Conservation (phyloP, 1,139 yeast species). For the Candida tunisiensis region DNA sequence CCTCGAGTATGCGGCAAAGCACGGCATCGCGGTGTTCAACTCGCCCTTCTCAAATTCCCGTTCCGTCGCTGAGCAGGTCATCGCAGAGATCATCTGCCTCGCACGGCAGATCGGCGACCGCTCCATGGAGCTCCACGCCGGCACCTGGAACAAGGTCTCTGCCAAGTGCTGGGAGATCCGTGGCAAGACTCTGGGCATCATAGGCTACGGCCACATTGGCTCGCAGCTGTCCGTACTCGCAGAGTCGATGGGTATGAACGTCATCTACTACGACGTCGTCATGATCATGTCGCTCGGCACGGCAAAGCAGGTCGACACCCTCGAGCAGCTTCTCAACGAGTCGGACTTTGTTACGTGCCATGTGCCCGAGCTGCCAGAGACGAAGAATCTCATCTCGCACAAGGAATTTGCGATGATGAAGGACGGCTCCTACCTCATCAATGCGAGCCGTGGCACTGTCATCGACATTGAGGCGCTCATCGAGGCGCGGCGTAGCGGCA, state of each 20-base stretch:
- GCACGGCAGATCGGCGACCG: slow-evolving; percentile 98
- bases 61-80: slow-evolving; percentile 95
- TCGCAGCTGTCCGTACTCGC: slow-evolving; percentile 93
- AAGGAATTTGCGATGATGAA: slow-evolving; percentile 95
- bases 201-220: slow-evolving; percentile 98
- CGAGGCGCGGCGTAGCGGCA: slow-evolving; percentile 82
- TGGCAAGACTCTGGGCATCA: slow-evolving; percentile 93
- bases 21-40: slow-evolving; percentile 94
- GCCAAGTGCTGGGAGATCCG: slow-evolving; percentile 98
- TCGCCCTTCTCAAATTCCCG: slow-evolving; percentile 98
- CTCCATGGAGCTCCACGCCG: slow-evolving; percentile 89
- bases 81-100: slow-evolving; percentile 83
- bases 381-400: slow-evolving; percentile 75
- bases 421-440: slow-evolving; percentile 85
- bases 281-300: slow-evolving; percentile 97
- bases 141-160: slow-evolving; percentile 95
- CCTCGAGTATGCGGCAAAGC: slow-evolving; percentile 76
- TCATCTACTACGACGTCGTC: slow-evolving; percentile 75
- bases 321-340: slow-evolving; percentile 62
- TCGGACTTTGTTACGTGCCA: slow-evolving; percentile 89
- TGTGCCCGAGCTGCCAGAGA: slow-evolving; percentile 90
- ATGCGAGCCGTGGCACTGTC: slow-evolving; percentile 96
- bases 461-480: slow-evolving; percentile 90
- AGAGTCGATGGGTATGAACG: slow-evolving; percentile 97
- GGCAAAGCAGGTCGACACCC: slow-evolving; percentile 78